A percentile compares a stretch with the other conserved stretches of the same genome.
Conservation (phyloP, 148 eudicot species). For the Mesembryanthemum crystallinum region DNA sequence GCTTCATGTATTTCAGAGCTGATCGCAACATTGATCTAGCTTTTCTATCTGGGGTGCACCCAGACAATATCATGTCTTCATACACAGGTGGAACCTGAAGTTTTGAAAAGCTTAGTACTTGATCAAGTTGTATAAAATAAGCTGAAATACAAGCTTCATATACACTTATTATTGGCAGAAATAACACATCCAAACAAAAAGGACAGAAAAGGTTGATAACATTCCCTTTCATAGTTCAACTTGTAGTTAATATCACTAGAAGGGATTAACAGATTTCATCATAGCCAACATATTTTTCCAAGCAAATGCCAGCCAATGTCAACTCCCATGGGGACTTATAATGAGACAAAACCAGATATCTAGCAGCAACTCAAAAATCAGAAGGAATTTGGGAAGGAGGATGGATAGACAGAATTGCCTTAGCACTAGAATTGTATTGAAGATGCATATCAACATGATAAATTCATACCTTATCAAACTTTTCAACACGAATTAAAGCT, state of each 20-base stretch:
- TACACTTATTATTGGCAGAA: neutral
- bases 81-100: conserved; percentile 87
- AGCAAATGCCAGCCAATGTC: neutral
- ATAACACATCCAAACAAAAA: neutral
- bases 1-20: conserved; percentile 86
- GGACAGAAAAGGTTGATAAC: neutral
- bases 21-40: conserved; percentile 92
- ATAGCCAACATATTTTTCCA: neutral
- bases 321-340: neutral
- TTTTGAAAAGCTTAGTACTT: conserved; percentile 4
- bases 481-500: conserved; percentile 78
- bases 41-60: conserved; percentile 83
- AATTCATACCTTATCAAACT: conserved; percentile 63
- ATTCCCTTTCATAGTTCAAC: neutral
- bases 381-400: neutral
- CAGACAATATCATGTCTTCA: conserved; percentile 89
- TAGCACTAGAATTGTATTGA: neutral
- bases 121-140: neutral
- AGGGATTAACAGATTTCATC: neutral
- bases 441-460: neutral
- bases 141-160: neutral
- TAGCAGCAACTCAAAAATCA: neutral
- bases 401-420: neutral
- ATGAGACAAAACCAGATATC: neutral
- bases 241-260: neutral